Evolutionary conservation across 805 yeast species (phyloP).

Genomic region (Saccharomycopsis selenospora): DNA sequence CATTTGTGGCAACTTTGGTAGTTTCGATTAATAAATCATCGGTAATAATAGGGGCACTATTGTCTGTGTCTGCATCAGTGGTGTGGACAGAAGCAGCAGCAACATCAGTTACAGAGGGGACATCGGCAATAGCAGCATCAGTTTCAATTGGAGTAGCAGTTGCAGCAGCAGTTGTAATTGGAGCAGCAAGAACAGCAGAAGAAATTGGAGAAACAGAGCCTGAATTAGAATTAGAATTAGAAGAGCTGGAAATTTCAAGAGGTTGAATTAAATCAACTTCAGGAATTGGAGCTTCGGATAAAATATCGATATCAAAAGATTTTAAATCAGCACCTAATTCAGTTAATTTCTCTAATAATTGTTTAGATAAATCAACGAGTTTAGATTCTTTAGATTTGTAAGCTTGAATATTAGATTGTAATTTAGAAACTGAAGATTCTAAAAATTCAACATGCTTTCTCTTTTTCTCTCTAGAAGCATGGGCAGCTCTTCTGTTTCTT

Average conservation of each 20-base stretch:
- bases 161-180: constrained; percentile 1
- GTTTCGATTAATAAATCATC: constrained; percentile 22
- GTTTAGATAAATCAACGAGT: constrained; percentile 11
- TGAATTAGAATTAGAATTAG: neutral
- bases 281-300: constrained; percentile 15
- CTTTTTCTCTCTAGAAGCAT: constrained; percentile 94
- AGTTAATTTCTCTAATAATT: constrained; percentile 12
- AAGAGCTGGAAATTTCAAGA: neutral
- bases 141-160: neutral
- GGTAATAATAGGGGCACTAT: constrained; percentile 11
- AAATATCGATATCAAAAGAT: constrained; percentile 8
- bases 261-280: constrained; percentile 18
- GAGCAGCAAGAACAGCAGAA: neutral
- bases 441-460: constrained; percentile 82
- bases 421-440: constrained; percentile 41
- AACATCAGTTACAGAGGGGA: neutral
- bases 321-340: constrained; percentile 9
- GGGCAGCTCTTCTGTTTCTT: constrained; percentile 95
- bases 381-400: constrained; percentile 16
- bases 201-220: neutral
- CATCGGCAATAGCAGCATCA: neutral
- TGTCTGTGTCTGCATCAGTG: neutral
- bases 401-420: constrained; percentile 23
- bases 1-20: constrained; percentile 22
- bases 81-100: constrained; percentile 1